Base-by-base conservation (phyloP, 345 rosid species). In the Gossypium anomalum region DNA sequence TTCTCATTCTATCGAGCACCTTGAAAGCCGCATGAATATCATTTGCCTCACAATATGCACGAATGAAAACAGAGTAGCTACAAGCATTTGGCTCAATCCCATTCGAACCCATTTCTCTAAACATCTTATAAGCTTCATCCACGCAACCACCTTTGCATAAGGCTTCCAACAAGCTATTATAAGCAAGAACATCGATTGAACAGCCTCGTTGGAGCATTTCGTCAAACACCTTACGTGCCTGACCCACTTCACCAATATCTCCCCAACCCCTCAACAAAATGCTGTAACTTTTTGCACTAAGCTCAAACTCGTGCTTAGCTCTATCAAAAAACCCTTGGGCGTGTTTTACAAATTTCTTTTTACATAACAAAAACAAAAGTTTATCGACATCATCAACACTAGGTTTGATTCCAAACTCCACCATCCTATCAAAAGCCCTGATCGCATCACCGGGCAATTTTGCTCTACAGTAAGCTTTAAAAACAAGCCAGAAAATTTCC, bases 381-480 rank as follows among this genome's bases (percentile, higher is more conserved):
- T 82, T 75, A 67, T 94, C 97, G 17, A 94, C 77, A 82, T 94
- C 98, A 73, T 86, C 73, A 23, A 82, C 61, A 19, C 82, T 59
- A 72, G 93, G 97, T 83, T 70, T 81, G 23, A 94, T 66, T 8
- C 98, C 90, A 81, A 94, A 94, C 85, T 94, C 97, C 62, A 58
- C 55, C 97, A 92, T 94, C 67, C 94, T 86, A 79, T 74, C 78
- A 77, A 87, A 94, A 14, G 97, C 94, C 66, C 98, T 80, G 55
- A 75, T 77, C 1, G 97, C 97, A 77, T 92, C 97, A 49, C 34
- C 67, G 1, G 97, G 97, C 72, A 92, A 81, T 78, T 88, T 79
- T 27, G 92, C 94, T 85, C 85, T 85, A 44, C 91, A 84, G 38
- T 92, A 94, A 52, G 86, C 88, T 80, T 94, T 87, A 66, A 89